A percentile compares a stretch with the other conserved stretches of the same genome.
Evolutionary conservation across 2,329 filamentous ascomycete species (phyloP).

Genomic region (Epichloe scottii): DNA sequence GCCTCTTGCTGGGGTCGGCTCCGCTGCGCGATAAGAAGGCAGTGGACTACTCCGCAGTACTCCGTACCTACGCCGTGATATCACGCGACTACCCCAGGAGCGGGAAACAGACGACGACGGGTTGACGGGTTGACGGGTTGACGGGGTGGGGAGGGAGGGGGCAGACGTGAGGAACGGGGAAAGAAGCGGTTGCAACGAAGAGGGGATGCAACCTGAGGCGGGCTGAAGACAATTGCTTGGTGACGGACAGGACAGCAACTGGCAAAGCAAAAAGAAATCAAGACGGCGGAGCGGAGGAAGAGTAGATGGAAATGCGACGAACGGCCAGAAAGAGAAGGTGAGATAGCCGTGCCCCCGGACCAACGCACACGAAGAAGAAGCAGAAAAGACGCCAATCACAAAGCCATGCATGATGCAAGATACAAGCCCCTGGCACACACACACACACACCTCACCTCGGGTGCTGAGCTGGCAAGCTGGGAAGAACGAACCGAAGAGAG

Average conservation of each 20-base stretch:
- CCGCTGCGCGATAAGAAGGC: conserved; percentile 7
- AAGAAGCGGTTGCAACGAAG: conserved; percentile 1
- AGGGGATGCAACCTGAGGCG: conserved; percentile 5
- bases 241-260: background rate
- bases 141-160: background rate
- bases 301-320: conserved; percentile 6
- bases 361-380: conserved; percentile 4
- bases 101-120: background rate
- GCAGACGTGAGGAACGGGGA: background rate
- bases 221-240: conserved; percentile 1
- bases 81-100: no score
- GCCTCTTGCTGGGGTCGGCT: conserved; percentile 10
- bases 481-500: background rate
- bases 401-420: background rate
- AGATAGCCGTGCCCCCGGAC: conserved; percentile 2
- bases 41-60: background rate
- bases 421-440: conserved; percentile 2
- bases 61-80: no score
- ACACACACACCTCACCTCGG: no score
- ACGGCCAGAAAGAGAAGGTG: conserved; percentile 9
- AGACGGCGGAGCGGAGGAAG: background rate
- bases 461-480: background rate
- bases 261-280: background rate
- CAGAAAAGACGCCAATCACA: conserved; percentile 7
- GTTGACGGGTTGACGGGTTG: background rate